These are phyloP conservation scores for Pythium scleroteichum DNA, from an alignment of 352 stramenopile genomes.

Conservation along the genomic window DNA sequence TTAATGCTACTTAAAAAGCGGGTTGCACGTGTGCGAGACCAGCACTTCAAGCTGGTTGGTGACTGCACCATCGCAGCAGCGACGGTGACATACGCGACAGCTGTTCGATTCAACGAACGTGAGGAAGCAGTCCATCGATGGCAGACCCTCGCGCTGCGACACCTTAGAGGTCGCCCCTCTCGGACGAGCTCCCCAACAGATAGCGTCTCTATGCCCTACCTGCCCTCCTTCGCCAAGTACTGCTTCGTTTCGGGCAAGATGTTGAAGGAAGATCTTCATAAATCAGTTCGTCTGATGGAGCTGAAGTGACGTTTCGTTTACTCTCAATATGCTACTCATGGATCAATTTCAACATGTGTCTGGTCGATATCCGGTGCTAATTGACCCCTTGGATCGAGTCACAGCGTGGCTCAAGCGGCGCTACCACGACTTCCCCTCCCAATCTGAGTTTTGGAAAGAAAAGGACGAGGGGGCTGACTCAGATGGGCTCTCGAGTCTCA, in stretches of 20 bases:
- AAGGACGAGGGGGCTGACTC: too few species aligned
- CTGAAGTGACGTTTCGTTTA: slow-evolving; percentile 24
- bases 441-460: too few species aligned
- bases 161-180: slow-evolving; percentile 17
- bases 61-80: slow-evolving; percentile 41
- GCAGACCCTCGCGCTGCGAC: slow-evolving; percentile 17
- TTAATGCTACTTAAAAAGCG: slow-evolving; percentile 28
- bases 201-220: slow-evolving; percentile 23
- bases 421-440: not conserved
- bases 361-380: slow-evolving; percentile 47
- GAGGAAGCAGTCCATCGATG: slow-evolving; percentile 29
- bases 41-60: slow-evolving; percentile 33
- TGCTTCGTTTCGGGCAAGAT: slow-evolving; percentile 36
- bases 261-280: slow-evolving; percentile 30
- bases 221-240: slow-evolving; percentile 22
- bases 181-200: slow-evolving; percentile 2
- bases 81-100: slow-evolving; percentile 34
- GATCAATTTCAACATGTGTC: slow-evolving; percentile 48
- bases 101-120: slow-evolving; percentile 28
- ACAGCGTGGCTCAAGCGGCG: slow-evolving; percentile 42
- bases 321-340: slow-evolving; percentile 50
- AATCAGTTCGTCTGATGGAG: slow-evolving; percentile 36
- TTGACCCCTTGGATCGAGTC: slow-evolving; percentile 47
- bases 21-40: slow-evolving; percentile 24
- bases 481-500: too few species aligned